These are phyloP conservation scores for Eimeria nieschulzi DNA, from an alignment of 169 alveolate species.

Conservation along the genomic window DNA sequence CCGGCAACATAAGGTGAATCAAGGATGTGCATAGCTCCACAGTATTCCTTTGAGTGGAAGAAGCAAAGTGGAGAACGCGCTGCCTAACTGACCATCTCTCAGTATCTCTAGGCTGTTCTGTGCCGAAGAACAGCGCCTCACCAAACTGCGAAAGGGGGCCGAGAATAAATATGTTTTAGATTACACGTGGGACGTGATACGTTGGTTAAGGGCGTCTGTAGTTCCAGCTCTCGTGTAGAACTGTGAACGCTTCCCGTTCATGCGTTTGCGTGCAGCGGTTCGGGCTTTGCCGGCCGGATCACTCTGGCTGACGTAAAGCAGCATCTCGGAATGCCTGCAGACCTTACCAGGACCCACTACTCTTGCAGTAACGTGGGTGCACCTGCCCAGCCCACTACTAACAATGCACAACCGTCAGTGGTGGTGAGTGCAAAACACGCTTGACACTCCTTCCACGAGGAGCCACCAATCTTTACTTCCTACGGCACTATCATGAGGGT, in stretches of 20 bases:
- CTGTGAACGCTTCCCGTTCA: not conserved
- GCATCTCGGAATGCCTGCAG: conserved; percentile 15
- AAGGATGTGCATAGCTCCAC: too few species aligned
- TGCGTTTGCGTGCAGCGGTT: conserved; percentile 5
- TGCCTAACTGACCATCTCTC: too few species aligned
- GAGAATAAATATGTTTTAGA: too few species aligned
- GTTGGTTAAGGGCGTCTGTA: too few species aligned
- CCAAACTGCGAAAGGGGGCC: too few species aligned
- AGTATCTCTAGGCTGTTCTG: too few species aligned
- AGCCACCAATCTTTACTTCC: not conserved
- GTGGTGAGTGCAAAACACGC: not conserved
- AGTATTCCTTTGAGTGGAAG: too few species aligned
- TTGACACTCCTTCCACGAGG: not conserved
- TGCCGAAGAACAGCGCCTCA: too few species aligned
- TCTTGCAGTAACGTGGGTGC: not conserved
- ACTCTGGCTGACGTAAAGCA: conserved; percentile 46
- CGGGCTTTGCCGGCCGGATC: conserved; percentile 29
- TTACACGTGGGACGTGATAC: too few species aligned
- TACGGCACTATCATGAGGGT: not conserved
- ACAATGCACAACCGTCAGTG: conserved; percentile 18
- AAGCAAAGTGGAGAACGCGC: too few species aligned
- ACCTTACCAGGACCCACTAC: not conserved
- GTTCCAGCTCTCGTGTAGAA: too few species aligned
- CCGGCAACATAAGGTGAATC: not conserved
- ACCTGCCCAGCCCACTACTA: not conserved